Evolutionary conservation across 805 yeast species (phyloP).

Genomic region (Candida corydali): DNA sequence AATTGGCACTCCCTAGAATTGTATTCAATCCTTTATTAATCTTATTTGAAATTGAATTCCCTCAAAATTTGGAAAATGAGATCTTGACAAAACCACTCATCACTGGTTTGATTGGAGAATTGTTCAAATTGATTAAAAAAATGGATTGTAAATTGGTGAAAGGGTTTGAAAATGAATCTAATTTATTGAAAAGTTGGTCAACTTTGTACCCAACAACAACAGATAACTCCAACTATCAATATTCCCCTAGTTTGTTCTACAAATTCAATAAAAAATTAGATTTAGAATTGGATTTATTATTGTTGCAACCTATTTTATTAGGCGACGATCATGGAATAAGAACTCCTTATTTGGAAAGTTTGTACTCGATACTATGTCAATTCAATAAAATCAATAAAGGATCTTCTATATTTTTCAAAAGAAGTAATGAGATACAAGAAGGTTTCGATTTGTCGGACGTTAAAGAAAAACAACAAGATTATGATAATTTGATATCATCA

Average conservation of each 20-base stretch:
- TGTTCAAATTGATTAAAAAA: constrained; percentile 65
- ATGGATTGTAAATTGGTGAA: constrained; percentile 73
- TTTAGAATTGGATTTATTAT: constrained; percentile 66
- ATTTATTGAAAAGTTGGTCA: constrained; percentile 52
- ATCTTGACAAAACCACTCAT: constrained; percentile 82
- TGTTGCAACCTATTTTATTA: constrained; percentile 80
- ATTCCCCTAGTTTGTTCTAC: constrained; percentile 60
- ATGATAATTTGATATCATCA: constrained; percentile 7
- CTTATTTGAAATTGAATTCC: constrained; percentile 66
- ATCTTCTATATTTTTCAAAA: constrained; percentile 26
- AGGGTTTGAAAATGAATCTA: constrained; percentile 65
- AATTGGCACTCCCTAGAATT: constrained; percentile 71
- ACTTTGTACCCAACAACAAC: constrained; percentile 34
- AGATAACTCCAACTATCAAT: constrained; percentile 32
- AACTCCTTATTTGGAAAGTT: constrained; percentile 86
- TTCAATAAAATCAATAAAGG: constrained; percentile 43
- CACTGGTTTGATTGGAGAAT: constrained; percentile 74
- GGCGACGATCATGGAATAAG: constrained; percentile 86
- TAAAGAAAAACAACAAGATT: constrained; percentile 14
- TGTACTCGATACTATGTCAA: constrained; percentile 76
- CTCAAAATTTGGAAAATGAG: constrained; percentile 54
- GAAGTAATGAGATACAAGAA: constrained; percentile 10
- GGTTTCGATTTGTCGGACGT: constrained; percentile 1
- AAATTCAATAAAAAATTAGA: constrained; percentile 52
- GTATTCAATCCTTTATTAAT: constrained; percentile 76